Base-by-base conservation (phyloP, 306 rosid genomes). In the Myrica gale region DNA sequence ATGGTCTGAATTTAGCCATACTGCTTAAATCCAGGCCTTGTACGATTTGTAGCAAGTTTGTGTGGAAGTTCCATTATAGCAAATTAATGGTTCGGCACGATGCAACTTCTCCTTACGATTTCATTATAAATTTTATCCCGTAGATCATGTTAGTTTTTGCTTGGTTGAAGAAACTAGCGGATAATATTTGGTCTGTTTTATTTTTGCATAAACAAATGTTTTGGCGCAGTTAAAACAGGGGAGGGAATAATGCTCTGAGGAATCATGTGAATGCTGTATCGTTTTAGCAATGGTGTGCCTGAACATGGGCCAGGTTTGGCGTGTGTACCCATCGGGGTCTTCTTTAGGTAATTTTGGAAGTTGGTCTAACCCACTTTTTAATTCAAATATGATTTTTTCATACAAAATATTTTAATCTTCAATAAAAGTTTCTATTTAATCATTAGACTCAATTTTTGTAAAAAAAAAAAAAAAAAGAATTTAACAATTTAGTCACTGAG, bases 11-110 rank as follows among this genome's bases (percentile, higher is more conserved):
- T 65, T 65, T 42, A 41, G 47, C 70, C 70, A 65, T 65, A 32
- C 37, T 65, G 7, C 13, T 4, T 42, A n/a, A 50, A 48, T 48
- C 72, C 62, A 58, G 70, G 81, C 76, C 53, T 48, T 57, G 63
- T n/a, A 26, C 76, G 57, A 63, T 21, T 71, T 71, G 72, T 32
- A 32, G 76, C 81, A 46, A 32, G 70, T 77, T 56, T 77, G 76
- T 26, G 20, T n/a, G 76, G 69, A 41, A 41, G 70, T 42, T 66
- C 23, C 15, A 66, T 6, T 42, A 66, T 66, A 42, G 32, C 50
- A 21, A 66, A 42, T 42, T 66, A 6, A 54, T 54, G 58, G 70
- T 39, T 65, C 1, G 6, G n/a, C 42, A 17, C 42, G 21, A 66
- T 66, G 48, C 15, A 9, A 66, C 15, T 8, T 42, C 42, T 17